Base-by-base conservation (phyloP, 2,329 filamentous ascomycete genomes). In the Xylaria sp. region DNA sequence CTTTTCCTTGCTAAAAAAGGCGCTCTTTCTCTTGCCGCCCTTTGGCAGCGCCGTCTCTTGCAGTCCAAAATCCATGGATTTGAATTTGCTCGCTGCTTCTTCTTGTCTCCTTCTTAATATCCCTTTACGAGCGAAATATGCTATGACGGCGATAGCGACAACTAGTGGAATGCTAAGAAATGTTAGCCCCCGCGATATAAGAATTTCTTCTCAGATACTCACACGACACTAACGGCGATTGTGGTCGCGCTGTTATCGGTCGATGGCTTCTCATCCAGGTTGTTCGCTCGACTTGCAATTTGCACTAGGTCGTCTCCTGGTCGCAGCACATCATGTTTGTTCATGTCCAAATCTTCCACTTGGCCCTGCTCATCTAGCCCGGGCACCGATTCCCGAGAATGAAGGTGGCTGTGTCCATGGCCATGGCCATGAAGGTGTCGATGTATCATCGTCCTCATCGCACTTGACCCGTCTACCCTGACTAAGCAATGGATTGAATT, bases 11-110 rank as follows among this genome's bases (percentile, higher is more conserved):
- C 77, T 88, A 78, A 67, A 82, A 78, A 80, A 74, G 2, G 74
- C 72, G 57, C 77, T 80, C 71, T 79, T 81, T 67, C 81, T 80
- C 68, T 80, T 83, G 42, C 72, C 74, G 23, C 73, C 73, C 62
- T 81, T 80, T 47, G 67, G 66, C 14, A 68, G 65, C n/a, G 64
- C 67, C 62, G 90, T 77, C 60, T 90, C 78, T 38, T 79, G 92
- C 73, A 97, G 78, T 37, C 95, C 95, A 74, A 97, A 99, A 76
- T 99, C 95, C 73, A 98, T 84, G 0, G 92, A 95, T 73, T 90
- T 94, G 77, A 96, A 92, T 69, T 92, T 92, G 76, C 97, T 94
- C 66, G 90, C 87, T 17, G 85, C 83, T 78, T 99, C 95, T 78
- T 99, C 95, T 61, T 83, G 79, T 58, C 83, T 82, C 66, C 92